Evolutionary conservation across 176 grass and related monocot species (phyloP), one percentile per base, ranked within the genome.

Genomic region (Oryza glaberrima): DNA sequence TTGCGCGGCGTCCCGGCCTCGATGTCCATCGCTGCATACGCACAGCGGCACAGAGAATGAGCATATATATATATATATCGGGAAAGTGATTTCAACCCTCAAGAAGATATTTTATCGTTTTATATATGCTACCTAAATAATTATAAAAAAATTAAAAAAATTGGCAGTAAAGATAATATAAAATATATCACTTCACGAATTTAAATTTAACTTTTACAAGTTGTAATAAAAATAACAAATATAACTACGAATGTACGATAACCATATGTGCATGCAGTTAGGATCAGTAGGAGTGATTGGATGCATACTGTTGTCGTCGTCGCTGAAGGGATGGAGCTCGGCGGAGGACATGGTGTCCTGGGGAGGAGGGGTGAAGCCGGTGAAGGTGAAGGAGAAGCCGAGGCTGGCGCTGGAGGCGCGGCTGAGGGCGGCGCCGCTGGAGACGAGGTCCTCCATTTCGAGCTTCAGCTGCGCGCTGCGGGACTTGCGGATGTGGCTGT

Each of bases 331-430:
- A 17, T 22, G 8, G 0, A 13, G 45, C 17, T 88, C 83, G 35
- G 83, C 70, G 78, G 88, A 78, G 75, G 20, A 28, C 68, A 86
- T 69, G 68, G 88, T 69, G 68, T 85, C 40, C 73, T 86, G 88
- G 12, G 91, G 95, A 46, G 95, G 93, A 66, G 93, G 90, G 6
- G 95, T 98, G 87, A 98, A 98, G 6, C 95, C 95, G 17, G 95
- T 95, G 85, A 98, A 98, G 54, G 95, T 93, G 67, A 98, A 92
- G 77, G 95, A 98, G 89, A 98, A 95, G 26, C 95, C 95, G 66
- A 98, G 90, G 91, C 95, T 95, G 69, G 95, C 95, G 84, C 95
- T 98, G 76, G 95, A 98, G 6, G 95, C 95, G 82, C 95, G 86
- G 90, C 95, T 98, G 77, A 98, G 91, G 49, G 93, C 95, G 14